phyloP scores from a whole-genome alignment of 2,329 filamentous ascomycete genomes.

The Fusarium secorum region DNA sequence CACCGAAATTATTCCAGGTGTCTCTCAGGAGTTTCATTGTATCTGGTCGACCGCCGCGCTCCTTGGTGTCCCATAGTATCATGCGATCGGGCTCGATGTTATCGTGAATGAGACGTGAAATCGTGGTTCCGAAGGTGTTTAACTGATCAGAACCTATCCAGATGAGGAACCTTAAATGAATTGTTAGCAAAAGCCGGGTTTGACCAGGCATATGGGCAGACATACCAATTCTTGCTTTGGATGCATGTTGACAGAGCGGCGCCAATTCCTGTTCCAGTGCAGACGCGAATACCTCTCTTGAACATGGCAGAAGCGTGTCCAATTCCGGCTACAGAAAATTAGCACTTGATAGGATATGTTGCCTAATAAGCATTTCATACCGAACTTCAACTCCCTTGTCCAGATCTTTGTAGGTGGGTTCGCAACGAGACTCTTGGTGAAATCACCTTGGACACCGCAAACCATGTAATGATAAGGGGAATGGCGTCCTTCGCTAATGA shows the following conservation, averaged over 20 bases:
- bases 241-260: constrained; percentile 3
- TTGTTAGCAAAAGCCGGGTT: rapidly evolving
- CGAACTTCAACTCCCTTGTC: not conserved
- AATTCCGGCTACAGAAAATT: not conserved
- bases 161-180: not conserved
- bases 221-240: not conserved
- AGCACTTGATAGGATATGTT: rapidly evolving
- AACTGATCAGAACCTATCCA: not conserved
- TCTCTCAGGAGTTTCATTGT: not conserved
- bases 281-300: not conserved
- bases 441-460: not conserved
- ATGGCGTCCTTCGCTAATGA: not conserved
- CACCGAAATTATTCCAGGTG: not conserved
- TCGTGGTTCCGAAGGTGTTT: not conserved
- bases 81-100: not conserved
- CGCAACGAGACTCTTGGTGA: not conserved
- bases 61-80: constrained; percentile 6
- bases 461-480: not conserved
- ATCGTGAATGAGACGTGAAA: not conserved
- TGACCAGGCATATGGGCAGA: rapidly evolving
- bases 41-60: not conserved
- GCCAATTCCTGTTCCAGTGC: not conserved
- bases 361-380: rapidly evolving
- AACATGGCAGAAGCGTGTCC: constrained; percentile 6
- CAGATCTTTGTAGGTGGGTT: not conserved